Percentiles rank a stretch among this genome's conserved stretches.
Evolutionary conservation across 2,329 filamentous ascomycete species (phyloP).

Genomic region (Paraphaeosphaeria minitans): DNA sequence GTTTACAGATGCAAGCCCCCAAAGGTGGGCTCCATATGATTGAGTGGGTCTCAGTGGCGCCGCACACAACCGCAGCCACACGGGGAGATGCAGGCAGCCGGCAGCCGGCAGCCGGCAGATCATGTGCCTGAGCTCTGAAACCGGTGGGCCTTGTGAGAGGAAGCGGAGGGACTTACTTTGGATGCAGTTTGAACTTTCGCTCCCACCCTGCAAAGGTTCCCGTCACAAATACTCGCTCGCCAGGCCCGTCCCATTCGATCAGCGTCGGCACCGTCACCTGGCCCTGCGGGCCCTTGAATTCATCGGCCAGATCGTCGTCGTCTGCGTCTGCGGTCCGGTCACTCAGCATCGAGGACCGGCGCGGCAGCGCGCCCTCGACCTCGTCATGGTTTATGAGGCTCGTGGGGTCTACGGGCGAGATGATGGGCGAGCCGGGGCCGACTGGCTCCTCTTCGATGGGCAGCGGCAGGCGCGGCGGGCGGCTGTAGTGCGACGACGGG

Average conservation of each 20-base stretch:
- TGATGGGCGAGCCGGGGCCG: conserved; percentile 87
- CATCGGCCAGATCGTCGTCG: conserved; percentile 67
- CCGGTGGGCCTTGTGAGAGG: background rate
- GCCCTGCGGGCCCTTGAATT: conserved; percentile 69
- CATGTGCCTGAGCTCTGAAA: conserved; percentile 18
- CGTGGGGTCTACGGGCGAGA: conserved; percentile 69
- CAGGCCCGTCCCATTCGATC: conserved; percentile 83
- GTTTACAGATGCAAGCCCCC: conserved; percentile 20
- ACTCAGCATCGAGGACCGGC: conserved; percentile 61
- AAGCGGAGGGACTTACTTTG: conserved; percentile 68
- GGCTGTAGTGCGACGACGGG: conserved; percentile 55
- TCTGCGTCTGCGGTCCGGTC: conserved; percentile 71
- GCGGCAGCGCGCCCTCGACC: conserved; percentile 59
- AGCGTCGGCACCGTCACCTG: conserved; percentile 80
- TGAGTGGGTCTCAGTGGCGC: conserved; percentile 24
- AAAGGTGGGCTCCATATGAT: conserved; percentile 15
- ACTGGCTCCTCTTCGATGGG: conserved; percentile 92
- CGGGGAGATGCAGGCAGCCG: conserved; percentile 26
- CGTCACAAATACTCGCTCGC: conserved; percentile 93
- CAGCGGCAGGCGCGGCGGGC: conserved; percentile 87
- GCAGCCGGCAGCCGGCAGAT: conserved; percentile 17
- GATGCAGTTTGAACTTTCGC: conserved; percentile 85
- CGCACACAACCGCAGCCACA: conserved; percentile 26
- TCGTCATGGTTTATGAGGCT: conserved; percentile 53
- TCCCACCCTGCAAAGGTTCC: conserved; percentile 98